A percentile compares a stretch with the other conserved stretches of the same genome.
These are phyloP conservation scores for Aureobasidium sp. DNA, from an alignment of 2,329 filamentous ascomycete genomes.

Conservation along the genomic window DNA sequence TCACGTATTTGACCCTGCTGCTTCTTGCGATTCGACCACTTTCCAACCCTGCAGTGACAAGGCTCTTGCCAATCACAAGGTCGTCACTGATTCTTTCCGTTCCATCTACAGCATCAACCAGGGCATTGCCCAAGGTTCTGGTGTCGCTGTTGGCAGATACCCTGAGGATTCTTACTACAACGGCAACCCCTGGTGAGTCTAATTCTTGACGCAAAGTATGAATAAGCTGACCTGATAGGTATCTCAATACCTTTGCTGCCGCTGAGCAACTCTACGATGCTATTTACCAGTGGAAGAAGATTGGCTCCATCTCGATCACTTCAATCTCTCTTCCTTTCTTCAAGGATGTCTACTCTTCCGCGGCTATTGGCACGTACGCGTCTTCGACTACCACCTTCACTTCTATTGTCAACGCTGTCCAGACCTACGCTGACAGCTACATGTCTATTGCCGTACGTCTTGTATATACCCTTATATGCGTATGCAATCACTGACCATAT, in stretches of 20 bases:
- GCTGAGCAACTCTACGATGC: constrained; percentile 76
- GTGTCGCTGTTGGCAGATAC: constrained; percentile 39
- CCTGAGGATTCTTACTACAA: constrained; percentile 60
- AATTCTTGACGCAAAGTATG: not conserved
- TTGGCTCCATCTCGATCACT: constrained; percentile 57
- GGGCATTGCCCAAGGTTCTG: constrained; percentile 50
- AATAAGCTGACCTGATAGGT: constrained; percentile 17
- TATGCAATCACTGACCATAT: not conserved
- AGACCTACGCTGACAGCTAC: constrained; percentile 54
- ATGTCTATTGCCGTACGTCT: constrained; percentile 26
- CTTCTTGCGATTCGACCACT: constrained; percentile 56
- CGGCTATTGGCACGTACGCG: constrained; percentile 55
- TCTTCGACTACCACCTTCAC: constrained; percentile 31
- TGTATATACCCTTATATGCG: too few relatives aligned
- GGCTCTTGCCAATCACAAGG: constrained; percentile 64
- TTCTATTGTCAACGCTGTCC: constrained; percentile 50
- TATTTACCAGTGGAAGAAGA: constrained; percentile 59
- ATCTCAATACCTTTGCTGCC: constrained; percentile 65
- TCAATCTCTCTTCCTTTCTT: constrained; percentile 63
- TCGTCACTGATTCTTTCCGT: constrained; percentile 67
- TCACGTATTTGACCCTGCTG: constrained; percentile 56
- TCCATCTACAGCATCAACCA: constrained; percentile 60
- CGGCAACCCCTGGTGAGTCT: constrained; percentile 52
- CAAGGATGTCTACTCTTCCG: constrained; percentile 51
- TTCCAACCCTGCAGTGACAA: constrained; percentile 66